Evolutionary conservation across 495 filamentous ascomycete genomes (phyloP).

Genomic region (Letharia lupina): DNA sequence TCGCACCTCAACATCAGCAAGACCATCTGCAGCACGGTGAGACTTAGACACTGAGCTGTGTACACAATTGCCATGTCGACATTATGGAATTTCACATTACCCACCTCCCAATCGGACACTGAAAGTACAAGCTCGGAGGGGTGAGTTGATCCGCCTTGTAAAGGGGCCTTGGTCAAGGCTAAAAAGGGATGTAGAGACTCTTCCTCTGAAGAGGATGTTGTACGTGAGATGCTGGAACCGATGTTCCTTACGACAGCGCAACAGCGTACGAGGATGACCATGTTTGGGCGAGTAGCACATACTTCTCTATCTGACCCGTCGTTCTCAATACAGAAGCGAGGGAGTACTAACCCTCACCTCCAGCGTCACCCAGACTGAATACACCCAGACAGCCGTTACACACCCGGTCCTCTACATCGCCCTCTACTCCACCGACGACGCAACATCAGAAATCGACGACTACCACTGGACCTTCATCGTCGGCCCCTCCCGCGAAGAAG

Average conservation of each 20-base stretch:
- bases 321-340: not conserved
- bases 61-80: not conserved
- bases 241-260: not conserved
- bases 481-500: conserved; percentile 1
- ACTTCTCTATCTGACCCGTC: not conserved
- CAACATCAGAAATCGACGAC: not conserved
- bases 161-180: not conserved
- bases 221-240: not conserved
- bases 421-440: not conserved
- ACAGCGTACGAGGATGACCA: not conserved
- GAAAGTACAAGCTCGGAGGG: not conserved
- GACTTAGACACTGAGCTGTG: not conserved
- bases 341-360: not conserved
- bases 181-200: not conserved
- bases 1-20: not conserved
- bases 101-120: not conserved
- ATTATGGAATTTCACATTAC: not conserved
- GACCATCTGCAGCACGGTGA: not conserved
- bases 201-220: not conserved
- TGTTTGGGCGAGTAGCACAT: not conserved
- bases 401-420: not conserved
- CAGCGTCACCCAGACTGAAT: not conserved
- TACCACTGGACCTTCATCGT: conserved; percentile 6
- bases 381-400: not conserved
- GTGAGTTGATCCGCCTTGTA: not conserved